Evolutionary conservation across 257 asterid species (phyloP).

Genomic region (Sherardia arvensis): DNA sequence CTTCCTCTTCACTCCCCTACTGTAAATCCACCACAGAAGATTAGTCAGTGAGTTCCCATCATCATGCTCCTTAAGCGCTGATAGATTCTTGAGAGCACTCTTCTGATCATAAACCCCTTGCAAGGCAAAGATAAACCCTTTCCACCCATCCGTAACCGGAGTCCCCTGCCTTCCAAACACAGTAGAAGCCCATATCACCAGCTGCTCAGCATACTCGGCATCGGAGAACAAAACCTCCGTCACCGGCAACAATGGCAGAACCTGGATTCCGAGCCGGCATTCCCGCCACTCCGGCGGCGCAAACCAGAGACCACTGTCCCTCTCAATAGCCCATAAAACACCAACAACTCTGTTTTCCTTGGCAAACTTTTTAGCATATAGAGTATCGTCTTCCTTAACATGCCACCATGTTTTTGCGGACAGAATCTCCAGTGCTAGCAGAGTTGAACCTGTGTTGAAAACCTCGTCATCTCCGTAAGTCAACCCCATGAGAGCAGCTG

Average conservation of each 20-base stretch:
- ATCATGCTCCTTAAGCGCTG: constrained; percentile 47
- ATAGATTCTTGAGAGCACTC: constrained; percentile 40
- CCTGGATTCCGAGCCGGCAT: constrained; percentile 74
- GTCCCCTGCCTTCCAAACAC: constrained; percentile 61
- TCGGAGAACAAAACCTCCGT: constrained; percentile 69
- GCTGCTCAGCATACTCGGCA: constrained; percentile 38
- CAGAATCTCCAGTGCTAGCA: constrained; percentile 62
- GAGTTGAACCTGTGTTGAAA: constrained; percentile 52
- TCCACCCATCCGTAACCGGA: constrained; percentile 85
- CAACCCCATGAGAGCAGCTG: constrained; percentile 92
- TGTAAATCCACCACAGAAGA: constrained; percentile 80
- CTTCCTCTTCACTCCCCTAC: neutral
- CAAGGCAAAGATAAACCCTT: constrained; percentile 70
- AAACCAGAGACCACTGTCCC: constrained; percentile 87
- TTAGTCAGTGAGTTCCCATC: constrained; percentile 79
- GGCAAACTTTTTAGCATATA: constrained; percentile 49
- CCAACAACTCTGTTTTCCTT: constrained; percentile 71
- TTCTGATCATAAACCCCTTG: constrained; percentile 60
- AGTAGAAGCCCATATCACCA: constrained; percentile 68
- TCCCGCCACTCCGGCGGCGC: constrained; percentile 85
- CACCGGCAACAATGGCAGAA: constrained; percentile 67
- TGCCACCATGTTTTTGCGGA: constrained; percentile 96
- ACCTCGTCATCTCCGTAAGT: constrained; percentile 84
- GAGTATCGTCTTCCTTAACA: constrained; percentile 34
- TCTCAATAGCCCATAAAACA: constrained; percentile 73